Base-by-base conservation (phyloP, 441 rosid genomes). In the Syzygium malaccense region DNA sequence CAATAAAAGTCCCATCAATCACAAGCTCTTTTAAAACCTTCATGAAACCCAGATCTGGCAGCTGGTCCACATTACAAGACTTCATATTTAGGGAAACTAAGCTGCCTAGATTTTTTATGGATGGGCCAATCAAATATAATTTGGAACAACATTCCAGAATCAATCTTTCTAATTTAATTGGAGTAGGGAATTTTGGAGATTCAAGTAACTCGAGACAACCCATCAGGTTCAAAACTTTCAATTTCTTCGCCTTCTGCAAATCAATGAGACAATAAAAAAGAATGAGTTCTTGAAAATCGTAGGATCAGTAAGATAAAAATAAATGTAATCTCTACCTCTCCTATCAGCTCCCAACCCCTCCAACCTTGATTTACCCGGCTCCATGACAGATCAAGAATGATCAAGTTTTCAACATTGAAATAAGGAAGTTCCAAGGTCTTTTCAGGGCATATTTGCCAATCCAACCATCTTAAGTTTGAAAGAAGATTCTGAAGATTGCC, bases 61-160 rank as follows among this genome's bases (percentile, higher is more conserved):
- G 0, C 75, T 30, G 41, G 12, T 30, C 75, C 41, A 64, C 23
- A 15, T 64, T 64, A 30, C 75, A 64, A 8, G 3, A 64, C 75
- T 8, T 64, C 75, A 64, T 64, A 64, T 30, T 64, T 2, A 64
- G 0, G 10, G 75, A 64, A 30, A 64, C 41, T 64, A 64, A 64
- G 75, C 23, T 3, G 6, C 23, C 0, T 1, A 30, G 41, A 0
- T 30, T 64, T 0, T 0, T 4, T 15, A 64, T 15, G 75, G 75
- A 30, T 64, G 75, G 1, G 75, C 12, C 0, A 64, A 64, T 1
- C 41, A 64, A 8, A 0, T 0, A 15, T 64, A 64, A 64, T 64
- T 30, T 30, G 23, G 1, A 15, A 64, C 75, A 66, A 17, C 2
- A 8, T 32, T 66, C 78, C 45, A 66, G 41, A 66, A 8, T 66